These are phyloP conservation scores for Geotrichum ghanense DNA, from an alignment of 805 yeast genomes.

Conservation along the genomic window DNA sequence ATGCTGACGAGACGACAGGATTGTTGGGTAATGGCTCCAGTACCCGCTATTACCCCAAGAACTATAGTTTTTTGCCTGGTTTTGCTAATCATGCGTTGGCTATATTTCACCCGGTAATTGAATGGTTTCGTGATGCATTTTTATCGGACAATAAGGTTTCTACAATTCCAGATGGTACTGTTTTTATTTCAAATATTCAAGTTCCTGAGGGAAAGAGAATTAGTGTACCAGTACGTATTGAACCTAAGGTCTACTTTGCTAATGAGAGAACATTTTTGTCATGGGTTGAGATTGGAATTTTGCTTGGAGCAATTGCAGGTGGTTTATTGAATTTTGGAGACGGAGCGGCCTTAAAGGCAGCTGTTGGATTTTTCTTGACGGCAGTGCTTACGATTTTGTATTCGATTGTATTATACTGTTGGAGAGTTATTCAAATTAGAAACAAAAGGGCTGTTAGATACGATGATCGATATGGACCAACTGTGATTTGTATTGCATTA, in stretches of 20 bases:
- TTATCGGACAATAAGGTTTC: conserved; percentile 37
- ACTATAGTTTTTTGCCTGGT: conserved; percentile 2
- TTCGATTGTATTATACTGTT: conserved; percentile 61
- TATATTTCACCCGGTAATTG: conserved; percentile 1
- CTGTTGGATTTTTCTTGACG: conserved; percentile 75
- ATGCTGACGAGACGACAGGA: conserved; percentile 12
- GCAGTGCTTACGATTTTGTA: conserved; percentile 65
- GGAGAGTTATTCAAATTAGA: conserved; percentile 77
- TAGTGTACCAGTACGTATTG: conserved; percentile 90
- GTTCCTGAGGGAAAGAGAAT: conserved; percentile 87
- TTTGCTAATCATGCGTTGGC: conserved; percentile 5
- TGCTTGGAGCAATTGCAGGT: conserved; percentile 82
- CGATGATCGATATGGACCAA: conserved; percentile 83
- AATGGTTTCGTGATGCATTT: conserved; percentile 18
- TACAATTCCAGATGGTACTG: conserved; percentile 55
- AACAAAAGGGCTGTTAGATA: conserved; percentile 72
- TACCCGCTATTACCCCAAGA: background rate
- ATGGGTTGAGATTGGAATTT: conserved; percentile 86
- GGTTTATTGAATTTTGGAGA: conserved; percentile 80
- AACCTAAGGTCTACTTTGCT: conserved; percentile 98
- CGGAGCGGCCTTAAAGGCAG: conserved; percentile 60
- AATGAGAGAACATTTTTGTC: conserved; percentile 90
- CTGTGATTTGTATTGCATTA: conserved; percentile 63
- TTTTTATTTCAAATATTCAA: conserved; percentile 42
- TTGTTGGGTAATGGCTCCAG: conserved; percentile 5